Conservation (phyloP, 2,329 filamentous ascomycete species). For the Pseudocercospora crystallina region DNA sequence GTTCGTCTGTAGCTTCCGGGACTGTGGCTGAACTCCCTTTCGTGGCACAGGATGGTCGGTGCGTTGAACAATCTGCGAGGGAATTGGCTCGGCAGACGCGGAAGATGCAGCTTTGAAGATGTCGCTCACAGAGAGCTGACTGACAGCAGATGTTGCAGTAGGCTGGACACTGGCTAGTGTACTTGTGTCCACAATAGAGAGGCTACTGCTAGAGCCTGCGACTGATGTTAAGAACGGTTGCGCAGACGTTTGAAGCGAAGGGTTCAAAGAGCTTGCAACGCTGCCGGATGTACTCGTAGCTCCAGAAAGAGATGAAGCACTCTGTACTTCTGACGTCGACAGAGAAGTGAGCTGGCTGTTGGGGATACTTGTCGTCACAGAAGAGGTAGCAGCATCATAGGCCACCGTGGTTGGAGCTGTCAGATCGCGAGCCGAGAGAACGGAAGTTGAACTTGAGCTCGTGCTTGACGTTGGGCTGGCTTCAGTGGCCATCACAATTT, state of each 20-base stretch:
- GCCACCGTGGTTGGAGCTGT: not conserved
- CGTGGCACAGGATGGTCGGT: conserved; percentile 44
- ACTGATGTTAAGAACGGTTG: conserved; percentile 34
- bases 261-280: conserved; percentile 26
- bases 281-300: conserved; percentile 23
- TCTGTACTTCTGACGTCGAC: conserved; percentile 33
- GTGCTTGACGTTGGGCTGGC: conserved; percentile 4
- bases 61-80: conserved; percentile 42
- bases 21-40: conserved; percentile 40
- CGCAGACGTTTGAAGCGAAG: conserved; percentile 26
- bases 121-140: conserved; percentile 28
- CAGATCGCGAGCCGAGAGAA: conserved; percentile 14
- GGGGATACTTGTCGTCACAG: conserved; percentile 25
- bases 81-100: conserved; percentile 35
- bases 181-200: conserved; percentile 33
- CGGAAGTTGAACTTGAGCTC: conserved; percentile 10
- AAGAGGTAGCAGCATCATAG: conserved; percentile 3
- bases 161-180: conserved; percentile 26
- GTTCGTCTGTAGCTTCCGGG: conserved; percentile 64
- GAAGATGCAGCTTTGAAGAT: conserved; percentile 35
- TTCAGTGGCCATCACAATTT: not conserved
- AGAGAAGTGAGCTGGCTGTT: conserved; percentile 29
- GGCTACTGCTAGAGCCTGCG: conserved; percentile 22
- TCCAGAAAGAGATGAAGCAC: conserved; percentile 20
- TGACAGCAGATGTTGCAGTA: conserved; percentile 27